Percentiles rank a stretch among this genome's conserved stretches.
phyloP scores from a whole-genome alignment of 257 asterid species.

The Anisodus tanguticus region DNA sequence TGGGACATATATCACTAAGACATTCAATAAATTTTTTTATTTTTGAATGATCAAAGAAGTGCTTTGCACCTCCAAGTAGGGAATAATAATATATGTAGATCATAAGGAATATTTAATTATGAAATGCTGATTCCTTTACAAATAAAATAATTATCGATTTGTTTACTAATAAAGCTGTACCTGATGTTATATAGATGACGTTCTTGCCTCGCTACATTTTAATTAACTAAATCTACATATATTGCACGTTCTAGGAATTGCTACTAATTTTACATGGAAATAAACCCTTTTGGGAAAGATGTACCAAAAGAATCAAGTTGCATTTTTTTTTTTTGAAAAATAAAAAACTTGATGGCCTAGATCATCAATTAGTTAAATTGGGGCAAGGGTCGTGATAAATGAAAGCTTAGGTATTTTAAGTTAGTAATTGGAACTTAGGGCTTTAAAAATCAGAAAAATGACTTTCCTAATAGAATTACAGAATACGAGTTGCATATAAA shows the following conservation, averaged over 20 bases:
- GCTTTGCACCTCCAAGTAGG: slow-evolving; percentile 22
- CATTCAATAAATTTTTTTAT: too few species aligned
- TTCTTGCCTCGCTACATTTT: background rate
- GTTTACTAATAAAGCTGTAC: background rate
- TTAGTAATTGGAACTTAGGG: too few species aligned
- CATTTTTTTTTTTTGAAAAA: background rate
- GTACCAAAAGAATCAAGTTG: background rate
- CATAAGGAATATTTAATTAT: background rate
- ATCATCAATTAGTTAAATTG: background rate
- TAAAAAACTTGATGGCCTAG: background rate
- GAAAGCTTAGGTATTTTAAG: too few species aligned
- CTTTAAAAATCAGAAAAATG: too few species aligned
- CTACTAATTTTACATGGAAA: background rate
- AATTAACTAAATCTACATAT: background rate
- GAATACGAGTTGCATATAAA: too few species aligned
- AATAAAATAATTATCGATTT: background rate
- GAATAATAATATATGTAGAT: background rate
- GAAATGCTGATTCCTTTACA: background rate
- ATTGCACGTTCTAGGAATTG: slow-evolving; percentile 18
- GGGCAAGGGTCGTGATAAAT: background rate
- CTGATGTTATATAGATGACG: slow-evolving; percentile 13
- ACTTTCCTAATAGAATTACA: too few species aligned
- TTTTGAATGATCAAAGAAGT: slow-evolving; percentile 11
- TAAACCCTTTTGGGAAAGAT: background rate
- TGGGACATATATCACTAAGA: too few species aligned